phyloP scores from a whole-genome alignment of 2,329 filamentous ascomycete species.

The Lasiodiplodia theobromae region DNA sequence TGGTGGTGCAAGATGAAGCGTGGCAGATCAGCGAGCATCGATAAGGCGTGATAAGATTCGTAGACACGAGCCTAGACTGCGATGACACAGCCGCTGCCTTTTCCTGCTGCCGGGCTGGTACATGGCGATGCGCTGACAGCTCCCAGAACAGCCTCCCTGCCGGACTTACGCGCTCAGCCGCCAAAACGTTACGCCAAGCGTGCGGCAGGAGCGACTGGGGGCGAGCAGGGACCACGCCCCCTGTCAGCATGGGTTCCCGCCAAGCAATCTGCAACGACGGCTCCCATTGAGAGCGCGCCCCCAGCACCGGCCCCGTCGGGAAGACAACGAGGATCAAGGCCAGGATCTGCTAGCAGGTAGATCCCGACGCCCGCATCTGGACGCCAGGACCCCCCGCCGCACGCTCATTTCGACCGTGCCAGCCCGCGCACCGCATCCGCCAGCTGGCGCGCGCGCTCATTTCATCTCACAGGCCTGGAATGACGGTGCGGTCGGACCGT shows the following conservation, averaged over 20 bases:
- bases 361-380: background rate
- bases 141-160: background rate
- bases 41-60: too few relatives aligned
- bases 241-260: background rate
- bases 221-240: background rate
- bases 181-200: background rate
- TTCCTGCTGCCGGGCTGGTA: too few relatives aligned
- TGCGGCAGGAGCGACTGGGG: background rate
- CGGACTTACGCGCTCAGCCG: background rate
- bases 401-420: background rate
- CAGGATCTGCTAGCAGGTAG: background rate
- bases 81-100: too few relatives aligned
- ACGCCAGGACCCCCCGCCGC: constrained; percentile 1
- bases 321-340: background rate
- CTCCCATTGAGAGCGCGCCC: background rate
- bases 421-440: constrained; percentile 1
- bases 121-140: background rate
- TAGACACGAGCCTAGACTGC: too few relatives aligned
- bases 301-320: background rate
- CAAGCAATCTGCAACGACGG: constrained; percentile 1
- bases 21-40: too few relatives aligned
- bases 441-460: constrained; percentile 1
- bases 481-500: constrained; percentile 1
- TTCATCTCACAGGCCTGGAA: constrained; percentile 6
- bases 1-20: too few relatives aligned